phyloP scores from a whole-genome alignment of 2,329 filamentous ascomycete species.

The Cladophialophora immunda region DNA sequence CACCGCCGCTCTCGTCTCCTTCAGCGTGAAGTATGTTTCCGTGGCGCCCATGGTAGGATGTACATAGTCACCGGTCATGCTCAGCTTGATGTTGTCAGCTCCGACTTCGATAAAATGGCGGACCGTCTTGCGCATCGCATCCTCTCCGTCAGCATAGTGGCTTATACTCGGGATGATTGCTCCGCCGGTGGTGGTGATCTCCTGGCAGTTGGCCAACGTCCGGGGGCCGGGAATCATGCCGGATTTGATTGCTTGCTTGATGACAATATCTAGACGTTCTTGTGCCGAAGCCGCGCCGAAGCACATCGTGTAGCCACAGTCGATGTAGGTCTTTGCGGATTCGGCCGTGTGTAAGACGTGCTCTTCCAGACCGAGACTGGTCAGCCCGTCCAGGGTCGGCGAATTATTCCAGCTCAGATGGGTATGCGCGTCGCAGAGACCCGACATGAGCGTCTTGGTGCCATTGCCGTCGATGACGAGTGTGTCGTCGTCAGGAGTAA shows the following conservation, averaged over 20 bases:
- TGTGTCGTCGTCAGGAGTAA: constrained; percentile 19
- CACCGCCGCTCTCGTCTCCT: constrained; percentile 20
- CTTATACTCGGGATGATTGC: constrained; percentile 23
- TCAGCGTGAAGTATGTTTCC: constrained; percentile 22
- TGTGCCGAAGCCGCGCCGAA: constrained; percentile 23
- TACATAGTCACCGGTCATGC: constrained; percentile 24
- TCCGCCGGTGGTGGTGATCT: constrained; percentile 20
- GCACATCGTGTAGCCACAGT: constrained; percentile 26
- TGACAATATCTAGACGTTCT: constrained; percentile 19
- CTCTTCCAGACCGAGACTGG: constrained; percentile 16
- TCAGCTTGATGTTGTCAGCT: constrained; percentile 21
- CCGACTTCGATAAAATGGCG: constrained; percentile 16
- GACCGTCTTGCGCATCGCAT: constrained; percentile 15
- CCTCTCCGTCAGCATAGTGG: constrained; percentile 17
- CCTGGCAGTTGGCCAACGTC: constrained; percentile 15
- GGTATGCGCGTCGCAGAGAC: constrained; percentile 16
- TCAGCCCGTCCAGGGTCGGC: constrained; percentile 20
- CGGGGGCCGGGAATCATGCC: constrained; percentile 23
- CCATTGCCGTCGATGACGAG: constrained; percentile 23
- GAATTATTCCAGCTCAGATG: constrained; percentile 25
- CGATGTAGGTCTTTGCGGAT: constrained; percentile 23
- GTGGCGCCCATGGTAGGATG: constrained; percentile 19
- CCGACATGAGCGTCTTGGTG: constrained; percentile 21
- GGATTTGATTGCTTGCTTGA: constrained; percentile 21
- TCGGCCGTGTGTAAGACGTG: constrained; percentile 19